Base-by-base conservation (phyloP, 768 basidiomycete genomes). In the Termitomyces sp. region DNA sequence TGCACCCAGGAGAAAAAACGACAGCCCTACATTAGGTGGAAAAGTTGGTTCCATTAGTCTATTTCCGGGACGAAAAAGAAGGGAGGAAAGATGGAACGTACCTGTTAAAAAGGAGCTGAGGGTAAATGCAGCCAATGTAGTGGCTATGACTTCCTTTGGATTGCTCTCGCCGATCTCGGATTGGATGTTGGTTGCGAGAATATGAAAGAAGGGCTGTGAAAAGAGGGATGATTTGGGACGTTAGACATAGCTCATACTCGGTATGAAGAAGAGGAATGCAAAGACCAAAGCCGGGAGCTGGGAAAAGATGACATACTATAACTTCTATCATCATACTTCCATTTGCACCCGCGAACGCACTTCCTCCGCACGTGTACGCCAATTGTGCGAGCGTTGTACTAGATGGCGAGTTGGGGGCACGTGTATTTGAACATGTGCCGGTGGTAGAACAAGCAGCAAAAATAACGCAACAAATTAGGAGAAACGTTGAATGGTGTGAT, bases 321-420 rank as follows among this genome's bases (percentile, higher is more conserved):
- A 96, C 93, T 76, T 98, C 96, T 61, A 98, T 98, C 94, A 98
- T 97, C 94, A 96, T 94, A 65, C 91, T 94, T 13, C 92, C 92
- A 74, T 94, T 95, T 2, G 90, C 94, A 55, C 92, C 92, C 8
- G 87, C 86, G 72, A 99, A 97, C 32, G 87, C 88, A 66, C 91
- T 94, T 7, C 92, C 96, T 6, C 94, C 96, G 12, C 88, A 73
- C 1, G 91, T 89, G 73, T 93, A 98, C 0, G 89, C 84, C 32
- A 97, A 75, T 70, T 98, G 96, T 0, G 94, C 79, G 36, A 96
- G 71, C 4, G 28, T 32, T 32, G 48, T 49, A 3, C 48, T 49
- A 32, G 16, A 49, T 28, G 28, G 28, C 22, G 16, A 28, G 22
- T 18, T 9, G 7, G 18, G 18, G 12, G 20, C 45, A 28, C 28